Conservation (phyloP, 495 filamentous ascomycete genomes). For the Parachaetomium inaequale region DNA sequence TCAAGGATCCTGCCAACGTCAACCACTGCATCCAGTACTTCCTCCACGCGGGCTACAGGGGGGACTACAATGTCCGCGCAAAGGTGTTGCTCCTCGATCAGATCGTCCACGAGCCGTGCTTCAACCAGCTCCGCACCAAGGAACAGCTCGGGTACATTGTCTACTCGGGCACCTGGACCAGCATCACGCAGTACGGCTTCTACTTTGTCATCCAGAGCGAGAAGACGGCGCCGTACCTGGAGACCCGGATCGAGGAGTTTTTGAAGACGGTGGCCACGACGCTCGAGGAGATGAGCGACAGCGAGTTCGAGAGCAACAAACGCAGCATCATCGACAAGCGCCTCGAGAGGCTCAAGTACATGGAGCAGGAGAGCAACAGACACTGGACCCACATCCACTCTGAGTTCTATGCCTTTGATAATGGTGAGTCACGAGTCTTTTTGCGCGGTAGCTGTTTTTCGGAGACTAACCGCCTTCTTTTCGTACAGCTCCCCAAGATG, state of each 20-base stretch:
- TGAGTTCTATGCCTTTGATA: conserved; percentile 86
- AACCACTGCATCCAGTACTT: conserved; percentile 96
- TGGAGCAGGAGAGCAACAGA: conserved; percentile 75
- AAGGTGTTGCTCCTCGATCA: conserved; percentile 84
- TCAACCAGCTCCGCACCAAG: conserved; percentile 91
- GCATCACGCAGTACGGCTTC: conserved; percentile 72
- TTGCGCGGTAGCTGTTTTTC: too few relatives aligned
- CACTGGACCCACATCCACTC: conserved; percentile 82
- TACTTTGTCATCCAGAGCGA: conserved; percentile 95
- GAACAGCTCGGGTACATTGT: conserved; percentile 98
- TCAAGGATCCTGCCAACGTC: conserved; percentile 88
- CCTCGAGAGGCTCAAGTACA: conserved; percentile 88
- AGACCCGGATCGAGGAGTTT: conserved; percentile 83
- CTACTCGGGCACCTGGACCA: conserved; percentile 70
- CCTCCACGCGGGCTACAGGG: conserved; percentile 71
- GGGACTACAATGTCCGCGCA: conserved; percentile 62
- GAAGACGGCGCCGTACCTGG: conserved; percentile 74
- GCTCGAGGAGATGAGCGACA: conserved; percentile 71
- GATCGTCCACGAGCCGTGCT: conserved; percentile 86
- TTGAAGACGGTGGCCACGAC: conserved; percentile 59
- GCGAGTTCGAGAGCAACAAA: conserved; percentile 89
- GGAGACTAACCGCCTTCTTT: conserved; percentile 14
- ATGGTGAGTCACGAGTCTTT: conserved; percentile 55
- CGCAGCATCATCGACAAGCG: conserved; percentile 83
- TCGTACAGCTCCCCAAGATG: conserved; percentile 65